These are phyloP conservation scores for Cronartium quercuum DNA, from an alignment of 1,284 basidiomycete genomes.

Conservation along the genomic window DNA sequence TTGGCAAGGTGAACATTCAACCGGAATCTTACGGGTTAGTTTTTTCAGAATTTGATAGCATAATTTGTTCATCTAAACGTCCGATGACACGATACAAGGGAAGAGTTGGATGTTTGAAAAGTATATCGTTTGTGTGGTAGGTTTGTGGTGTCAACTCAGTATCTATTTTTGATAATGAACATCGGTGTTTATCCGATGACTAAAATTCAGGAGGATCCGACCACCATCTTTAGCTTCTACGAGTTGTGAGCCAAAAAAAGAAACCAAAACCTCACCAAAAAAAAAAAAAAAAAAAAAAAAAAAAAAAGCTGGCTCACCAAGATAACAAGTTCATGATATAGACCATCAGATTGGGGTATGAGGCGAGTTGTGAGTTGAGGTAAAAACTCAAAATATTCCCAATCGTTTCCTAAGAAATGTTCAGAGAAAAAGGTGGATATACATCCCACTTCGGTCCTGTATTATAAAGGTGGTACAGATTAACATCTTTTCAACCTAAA, in stretches of 20 bases:
- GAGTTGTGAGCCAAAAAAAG: too few species aligned
- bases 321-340: neutral
- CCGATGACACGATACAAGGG: neutral
- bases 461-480: too few species aligned
- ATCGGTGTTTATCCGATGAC: neutral
- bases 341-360: neutral
- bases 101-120: neutral
- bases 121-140: slow-evolving; percentile 5
- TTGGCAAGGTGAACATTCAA: too few species aligned
- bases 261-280: too few species aligned
- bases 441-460: neutral
- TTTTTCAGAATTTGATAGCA: slow-evolving; percentile 8
- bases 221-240: too few species aligned
- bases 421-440: neutral
- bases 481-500: too few species aligned
- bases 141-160: neutral
- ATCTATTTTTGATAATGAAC: neutral
- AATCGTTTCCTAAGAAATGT: neutral
- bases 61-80: neutral
- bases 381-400: neutral
- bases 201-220: too few species aligned
- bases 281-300: too few species aligned
- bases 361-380: neutral
- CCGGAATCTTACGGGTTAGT: neutral
- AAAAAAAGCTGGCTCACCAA: too few species aligned